Conservation (phyloP, 2,329 filamentous ascomycete species). For the Aspergillus sp. region DNA sequence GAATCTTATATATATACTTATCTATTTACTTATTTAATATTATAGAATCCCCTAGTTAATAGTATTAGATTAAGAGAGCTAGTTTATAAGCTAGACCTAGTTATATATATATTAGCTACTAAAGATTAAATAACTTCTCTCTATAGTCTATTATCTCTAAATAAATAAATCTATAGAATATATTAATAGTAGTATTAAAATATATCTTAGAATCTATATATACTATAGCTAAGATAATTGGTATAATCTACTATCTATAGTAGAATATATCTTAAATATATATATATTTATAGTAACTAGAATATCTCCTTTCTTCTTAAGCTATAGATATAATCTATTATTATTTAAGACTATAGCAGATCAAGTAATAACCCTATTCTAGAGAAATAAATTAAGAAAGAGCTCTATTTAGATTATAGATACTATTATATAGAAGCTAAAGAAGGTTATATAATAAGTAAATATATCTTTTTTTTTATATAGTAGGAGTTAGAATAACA, state of each 20-base stretch:
- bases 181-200: too few species aligned
- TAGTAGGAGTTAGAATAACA: background rate
- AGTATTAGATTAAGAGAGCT: background rate
- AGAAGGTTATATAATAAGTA: background rate
- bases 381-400: background rate
- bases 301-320: background rate
- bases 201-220: background rate
- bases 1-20: background rate
- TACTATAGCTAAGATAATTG: background rate
- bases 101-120: too few species aligned
- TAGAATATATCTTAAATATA: background rate
- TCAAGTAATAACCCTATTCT: background rate
- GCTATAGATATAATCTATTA: background rate
- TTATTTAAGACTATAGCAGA: background rate
- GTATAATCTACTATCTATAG: background rate
- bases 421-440: background rate
- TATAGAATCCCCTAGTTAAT: background rate
- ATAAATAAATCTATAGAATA: too few species aligned
- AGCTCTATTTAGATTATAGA: background rate
- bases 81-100: too few species aligned
- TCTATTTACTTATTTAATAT: background rate
- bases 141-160: too few species aligned
- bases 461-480: background rate
- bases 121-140: too few species aligned
- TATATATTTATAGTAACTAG: background rate